These are phyloP conservation scores for Naganishia sp. DNA, from an alignment of 1,284 basidiomycete genomes.

Conservation along the genomic window DNA sequence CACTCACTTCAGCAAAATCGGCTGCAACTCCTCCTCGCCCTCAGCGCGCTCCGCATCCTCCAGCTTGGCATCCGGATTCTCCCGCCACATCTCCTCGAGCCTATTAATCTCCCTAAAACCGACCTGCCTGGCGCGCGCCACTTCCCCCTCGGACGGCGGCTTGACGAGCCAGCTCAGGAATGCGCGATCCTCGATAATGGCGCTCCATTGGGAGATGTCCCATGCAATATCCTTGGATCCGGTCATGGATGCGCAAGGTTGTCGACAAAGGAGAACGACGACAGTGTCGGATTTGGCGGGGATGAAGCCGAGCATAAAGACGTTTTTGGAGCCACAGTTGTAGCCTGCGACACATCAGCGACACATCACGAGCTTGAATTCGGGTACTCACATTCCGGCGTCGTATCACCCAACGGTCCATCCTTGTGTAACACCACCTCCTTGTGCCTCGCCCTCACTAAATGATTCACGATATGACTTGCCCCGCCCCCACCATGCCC, in stretches of 20 bases:
- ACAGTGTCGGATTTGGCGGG: slow-evolving; percentile 99
- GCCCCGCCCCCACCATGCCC: slow-evolving; percentile 83
- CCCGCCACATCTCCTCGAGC: slow-evolving; percentile 97
- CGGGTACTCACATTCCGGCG: slow-evolving; percentile 74
- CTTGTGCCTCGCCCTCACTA: slow-evolving; percentile 98
- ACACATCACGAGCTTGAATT: too few relatives aligned
- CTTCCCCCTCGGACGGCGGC: slow-evolving; percentile 91
- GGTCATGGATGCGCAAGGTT: slow-evolving; percentile 91
- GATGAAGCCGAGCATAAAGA: slow-evolving; percentile 98
- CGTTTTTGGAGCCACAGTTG: slow-evolving; percentile 99
- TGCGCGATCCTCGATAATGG: slow-evolving; percentile 95
- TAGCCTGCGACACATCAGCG: slow-evolving; percentile 59
- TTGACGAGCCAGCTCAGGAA: slow-evolving; percentile 99
- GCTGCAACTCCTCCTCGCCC: slow-evolving; percentile 93
- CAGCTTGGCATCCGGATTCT: slow-evolving; percentile 88
- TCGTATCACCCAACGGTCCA: slow-evolving; percentile 92
- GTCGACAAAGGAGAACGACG: slow-evolving; percentile 95
- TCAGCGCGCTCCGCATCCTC: slow-evolving; percentile 96
- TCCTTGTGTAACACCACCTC: slow-evolving; percentile 96
- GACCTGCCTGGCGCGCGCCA: slow-evolving; percentile 91
- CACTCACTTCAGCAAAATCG: slow-evolving; percentile 70
- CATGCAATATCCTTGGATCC: slow-evolving; percentile 94
- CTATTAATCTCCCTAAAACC: slow-evolving; percentile 96
- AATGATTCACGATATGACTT: slow-evolving; percentile 98
- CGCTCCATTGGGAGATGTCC: slow-evolving; percentile 97